Evolutionary conservation across 371 early-diverging fungal species (phyloP).

Genomic region (Mortierella sp.): DNA sequence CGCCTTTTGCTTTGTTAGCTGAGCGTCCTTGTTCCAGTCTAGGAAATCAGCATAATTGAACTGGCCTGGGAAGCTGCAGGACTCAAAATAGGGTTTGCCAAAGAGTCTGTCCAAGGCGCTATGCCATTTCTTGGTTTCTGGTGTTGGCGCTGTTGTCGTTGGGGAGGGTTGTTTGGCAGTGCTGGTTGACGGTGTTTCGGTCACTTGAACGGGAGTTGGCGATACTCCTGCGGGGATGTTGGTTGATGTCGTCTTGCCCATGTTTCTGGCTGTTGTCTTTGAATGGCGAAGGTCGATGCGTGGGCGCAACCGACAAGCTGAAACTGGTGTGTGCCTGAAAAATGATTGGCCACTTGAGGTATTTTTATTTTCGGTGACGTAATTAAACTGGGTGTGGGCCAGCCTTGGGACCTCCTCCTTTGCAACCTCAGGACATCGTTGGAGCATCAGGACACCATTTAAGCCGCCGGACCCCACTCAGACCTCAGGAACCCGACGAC

Average conservation of each 20-base stretch:
- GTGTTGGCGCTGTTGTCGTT: background rate
- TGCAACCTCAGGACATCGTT: too few relatives aligned
- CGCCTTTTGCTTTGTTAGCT: constrained; percentile 1
- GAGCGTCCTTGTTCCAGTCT: background rate
- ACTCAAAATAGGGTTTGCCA: constrained; percentile 2
- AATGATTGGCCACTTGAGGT: background rate
- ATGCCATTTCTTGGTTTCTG: background rate
- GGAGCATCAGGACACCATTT: too few relatives aligned
- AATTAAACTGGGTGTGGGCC: background rate
- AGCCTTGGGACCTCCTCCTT: background rate
- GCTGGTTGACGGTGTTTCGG: background rate
- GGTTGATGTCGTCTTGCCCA: constrained; percentile 2
- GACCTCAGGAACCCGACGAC: background rate
- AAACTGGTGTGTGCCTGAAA: background rate
- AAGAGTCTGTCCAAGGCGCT: background rate
- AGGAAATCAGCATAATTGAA: background rate
- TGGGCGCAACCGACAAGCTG: background rate
- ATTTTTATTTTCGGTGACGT: constrained; percentile 1
- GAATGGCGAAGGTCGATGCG: background rate
- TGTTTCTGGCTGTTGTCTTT: background rate
- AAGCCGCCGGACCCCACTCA: background rate
- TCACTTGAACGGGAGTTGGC: background rate
- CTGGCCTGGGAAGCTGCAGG: background rate
- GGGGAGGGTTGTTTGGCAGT: background rate
- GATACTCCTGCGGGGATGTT: background rate